phyloP scores from a whole-genome alignment of 257 asterid genomes.

The Prunella vulgaris region DNA sequence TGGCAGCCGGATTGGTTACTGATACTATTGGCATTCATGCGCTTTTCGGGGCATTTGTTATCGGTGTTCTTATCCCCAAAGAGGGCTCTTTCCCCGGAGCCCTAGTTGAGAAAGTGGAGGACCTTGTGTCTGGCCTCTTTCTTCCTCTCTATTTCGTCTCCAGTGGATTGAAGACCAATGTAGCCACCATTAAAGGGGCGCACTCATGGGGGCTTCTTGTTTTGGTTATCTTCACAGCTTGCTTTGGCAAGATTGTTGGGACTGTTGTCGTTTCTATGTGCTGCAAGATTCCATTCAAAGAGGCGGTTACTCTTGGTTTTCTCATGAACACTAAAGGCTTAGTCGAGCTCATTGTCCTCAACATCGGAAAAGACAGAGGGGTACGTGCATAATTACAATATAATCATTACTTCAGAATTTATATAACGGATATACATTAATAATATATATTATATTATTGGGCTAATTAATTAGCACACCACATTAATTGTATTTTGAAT shows the following conservation, averaged over 20 bases:
- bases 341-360: slow-evolving; percentile 87
- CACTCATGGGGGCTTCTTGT: slow-evolving; percentile 83
- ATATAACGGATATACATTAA: too few species aligned
- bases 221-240: slow-evolving; percentile 61
- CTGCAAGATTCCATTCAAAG: slow-evolving; percentile 50
- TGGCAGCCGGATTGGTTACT: slow-evolving; percentile 67
- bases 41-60: slow-evolving; percentile 75
- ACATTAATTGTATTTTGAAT: too few species aligned
- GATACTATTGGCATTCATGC: slow-evolving; percentile 83
- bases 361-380: slow-evolving; percentile 41
- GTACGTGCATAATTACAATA: not conserved
- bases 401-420: too few species aligned
- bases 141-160: slow-evolving; percentile 81
- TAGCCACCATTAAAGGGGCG: slow-evolving; percentile 65
- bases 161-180: slow-evolving; percentile 74
- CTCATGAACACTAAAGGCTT: slow-evolving; percentile 73
- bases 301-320: slow-evolving; percentile 71
- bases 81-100: slow-evolving; percentile 81
- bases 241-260: slow-evolving; percentile 72
- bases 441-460: too few species aligned
- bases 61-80: slow-evolving; percentile 76
- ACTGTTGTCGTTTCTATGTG: slow-evolving; percentile 48
- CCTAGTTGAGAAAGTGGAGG: slow-evolving; percentile 78
- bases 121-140: slow-evolving; percentile 72
- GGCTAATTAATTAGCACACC: too few species aligned